These are phyloP conservation scores for Fagus crenata DNA, from an alignment of 306 rosid genomes.

Conservation along the genomic window DNA sequence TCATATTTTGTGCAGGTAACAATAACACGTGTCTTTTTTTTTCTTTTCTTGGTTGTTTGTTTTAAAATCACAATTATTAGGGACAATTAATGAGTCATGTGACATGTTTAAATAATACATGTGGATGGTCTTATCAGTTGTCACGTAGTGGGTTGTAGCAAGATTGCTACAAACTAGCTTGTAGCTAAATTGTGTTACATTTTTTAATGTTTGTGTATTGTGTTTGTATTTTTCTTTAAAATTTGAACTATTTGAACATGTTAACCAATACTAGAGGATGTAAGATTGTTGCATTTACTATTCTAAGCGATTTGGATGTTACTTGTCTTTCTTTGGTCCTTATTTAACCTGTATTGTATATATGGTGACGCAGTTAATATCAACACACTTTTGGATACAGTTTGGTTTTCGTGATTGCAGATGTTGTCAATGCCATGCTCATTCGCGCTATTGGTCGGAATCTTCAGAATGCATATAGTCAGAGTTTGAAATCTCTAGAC, in stretches of 20 bases:
- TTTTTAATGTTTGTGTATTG: no score
- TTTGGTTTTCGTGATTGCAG: slow-evolving; percentile 82
- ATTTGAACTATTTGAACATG: neutral
- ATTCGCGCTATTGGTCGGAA: slow-evolving; percentile 64
- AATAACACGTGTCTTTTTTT: slow-evolving; percentile 12
- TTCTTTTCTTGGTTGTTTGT: neutral
- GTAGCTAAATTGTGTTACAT: no score
- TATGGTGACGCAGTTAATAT: slow-evolving; percentile 38
- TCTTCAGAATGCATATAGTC: slow-evolving; percentile 58
- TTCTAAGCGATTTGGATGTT: neutral
- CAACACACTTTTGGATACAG: slow-evolving; percentile 64
- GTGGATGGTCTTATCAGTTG: no score
- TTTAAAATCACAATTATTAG: neutral
- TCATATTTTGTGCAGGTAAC: slow-evolving; percentile 83
- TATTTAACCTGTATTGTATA: neutral
- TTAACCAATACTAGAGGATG: neutral
- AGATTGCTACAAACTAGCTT: no score
- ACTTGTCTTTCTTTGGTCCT: neutral
- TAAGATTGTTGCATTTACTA: neutral
- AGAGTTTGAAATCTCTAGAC: slow-evolving; percentile 52
- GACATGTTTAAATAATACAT: no score
- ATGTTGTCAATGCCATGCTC: slow-evolving; percentile 64
- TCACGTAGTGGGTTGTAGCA: no score
- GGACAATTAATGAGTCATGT: no score
- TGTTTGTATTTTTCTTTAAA: neutral